phyloP scores from a whole-genome alignment of 2,329 filamentous ascomycete species.

The Escovopsis weberi region DNA sequence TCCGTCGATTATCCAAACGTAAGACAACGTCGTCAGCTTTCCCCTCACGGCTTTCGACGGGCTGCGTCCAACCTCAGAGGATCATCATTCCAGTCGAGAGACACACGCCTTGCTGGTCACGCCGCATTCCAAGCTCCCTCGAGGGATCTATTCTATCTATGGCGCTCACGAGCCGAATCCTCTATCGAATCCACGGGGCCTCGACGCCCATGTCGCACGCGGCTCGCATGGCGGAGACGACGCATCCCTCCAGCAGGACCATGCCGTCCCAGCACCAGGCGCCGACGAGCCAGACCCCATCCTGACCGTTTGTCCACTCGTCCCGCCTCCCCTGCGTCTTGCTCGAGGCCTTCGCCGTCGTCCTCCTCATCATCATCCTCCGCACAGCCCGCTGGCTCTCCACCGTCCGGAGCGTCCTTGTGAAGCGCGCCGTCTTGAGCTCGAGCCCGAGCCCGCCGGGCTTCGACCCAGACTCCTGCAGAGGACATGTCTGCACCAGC shows the following conservation, averaged over 20 bases:
- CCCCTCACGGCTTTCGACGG: too few relatives aligned
- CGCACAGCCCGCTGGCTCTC: slow-evolving; percentile 33
- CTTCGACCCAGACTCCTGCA: slow-evolving; percentile 19
- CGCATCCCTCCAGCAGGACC: slow-evolving; percentile 46
- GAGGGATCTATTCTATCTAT: too few relatives aligned
- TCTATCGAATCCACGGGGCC: slow-evolving; percentile 18
- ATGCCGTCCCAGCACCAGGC: slow-evolving; percentile 53
- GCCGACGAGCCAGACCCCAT: slow-evolving; percentile 39
- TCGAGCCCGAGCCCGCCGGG: slow-evolving; percentile 15
- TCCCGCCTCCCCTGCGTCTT: background rate
- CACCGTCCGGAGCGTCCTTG: slow-evolving; percentile 35
- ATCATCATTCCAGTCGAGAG: too few relatives aligned
- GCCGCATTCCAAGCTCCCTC: too few relatives aligned
- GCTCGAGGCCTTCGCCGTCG: slow-evolving; percentile 3
- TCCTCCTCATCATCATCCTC: slow-evolving; percentile 22
- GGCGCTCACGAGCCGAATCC: too few relatives aligned
- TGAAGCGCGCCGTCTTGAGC: slow-evolving; percentile 33
- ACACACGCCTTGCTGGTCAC: too few relatives aligned
- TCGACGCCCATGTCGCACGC: slow-evolving; percentile 36
- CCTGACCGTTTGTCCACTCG: slow-evolving; percentile 37
- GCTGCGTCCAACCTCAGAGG: too few relatives aligned
- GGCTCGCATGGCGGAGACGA: slow-evolving; percentile 42
- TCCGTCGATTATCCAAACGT: too few relatives aligned
- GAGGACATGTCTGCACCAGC: slow-evolving; percentile 37
- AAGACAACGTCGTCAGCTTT: too few relatives aligned